phyloP scores from a whole-genome alignment of 2,329 filamentous ascomycete genomes.

The Hymenoscyphus infarciens region DNA sequence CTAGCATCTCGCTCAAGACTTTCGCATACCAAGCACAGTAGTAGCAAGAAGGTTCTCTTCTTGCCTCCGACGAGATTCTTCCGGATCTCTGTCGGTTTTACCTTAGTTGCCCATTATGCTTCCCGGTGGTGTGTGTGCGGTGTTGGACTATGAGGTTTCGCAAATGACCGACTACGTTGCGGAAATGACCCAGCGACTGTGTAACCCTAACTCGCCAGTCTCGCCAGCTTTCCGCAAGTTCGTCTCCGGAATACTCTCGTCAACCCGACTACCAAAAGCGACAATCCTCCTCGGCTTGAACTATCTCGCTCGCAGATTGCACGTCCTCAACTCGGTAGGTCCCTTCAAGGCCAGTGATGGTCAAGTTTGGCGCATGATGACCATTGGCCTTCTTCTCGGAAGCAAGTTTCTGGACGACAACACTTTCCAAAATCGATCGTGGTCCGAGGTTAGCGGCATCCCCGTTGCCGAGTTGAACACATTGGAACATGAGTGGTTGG shows the following conservation, averaged over 20 bases:
- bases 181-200: constrained; percentile 66
- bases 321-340: constrained; percentile 48
- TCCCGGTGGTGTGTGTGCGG: constrained; percentile 64
- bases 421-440: constrained; percentile 75
- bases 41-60: constrained; percentile 28
- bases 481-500: constrained; percentile 66
- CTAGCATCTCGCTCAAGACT: constrained; percentile 17
- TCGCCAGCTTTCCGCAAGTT: constrained; percentile 68
- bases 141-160: constrained; percentile 75
- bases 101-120: constrained; percentile 32
- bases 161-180: constrained; percentile 75
- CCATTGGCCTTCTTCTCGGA: constrained; percentile 64
- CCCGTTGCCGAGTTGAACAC: constrained; percentile 63
- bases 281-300: constrained; percentile 69
- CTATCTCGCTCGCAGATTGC: constrained; percentile 64
- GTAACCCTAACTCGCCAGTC: constrained; percentile 56
- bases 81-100: constrained; percentile 29
- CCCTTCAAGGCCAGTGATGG: constrained; percentile 43
- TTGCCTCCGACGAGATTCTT: constrained; percentile 33
- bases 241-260: constrained; percentile 68
- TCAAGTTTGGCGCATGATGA: constrained; percentile 66
- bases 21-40: constrained; percentile 8
- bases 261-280: constrained; percentile 66
- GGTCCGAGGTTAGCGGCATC: constrained; percentile 73
- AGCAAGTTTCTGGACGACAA: constrained; percentile 78